Conservation (phyloP, 208 protist species). For the Crithidia thermophila region DNA sequence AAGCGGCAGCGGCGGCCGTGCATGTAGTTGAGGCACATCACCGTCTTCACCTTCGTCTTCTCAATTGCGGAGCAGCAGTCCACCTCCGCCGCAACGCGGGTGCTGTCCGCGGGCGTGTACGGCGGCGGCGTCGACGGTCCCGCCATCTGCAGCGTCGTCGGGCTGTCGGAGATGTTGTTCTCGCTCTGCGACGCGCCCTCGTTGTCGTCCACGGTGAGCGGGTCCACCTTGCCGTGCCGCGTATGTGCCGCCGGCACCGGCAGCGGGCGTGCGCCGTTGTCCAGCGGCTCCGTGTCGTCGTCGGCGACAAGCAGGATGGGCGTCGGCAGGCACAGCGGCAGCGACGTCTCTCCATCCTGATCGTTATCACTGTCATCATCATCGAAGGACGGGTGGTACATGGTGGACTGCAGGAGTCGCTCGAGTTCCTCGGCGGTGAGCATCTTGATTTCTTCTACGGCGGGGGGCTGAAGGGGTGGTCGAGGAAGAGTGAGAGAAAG, state of each 20-base stretch:
- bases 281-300: constrained; percentile 1
- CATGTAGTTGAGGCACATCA: constrained; percentile 54
- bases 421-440: constrained; percentile 1
- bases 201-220: not conserved
- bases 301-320: constrained; percentile 11
- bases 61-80: constrained; percentile 46
- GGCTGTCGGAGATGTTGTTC: constrained; percentile 17
- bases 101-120: constrained; percentile 25
- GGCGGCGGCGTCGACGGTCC: constrained; percentile 6
- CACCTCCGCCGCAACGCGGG: constrained; percentile 27
- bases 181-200: constrained; percentile 12
- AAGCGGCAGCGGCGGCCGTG: constrained; percentile 38
- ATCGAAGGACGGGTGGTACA: constrained; percentile 2
- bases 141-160: not conserved
- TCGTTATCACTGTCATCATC: constrained; percentile 18
- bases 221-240: not conserved
- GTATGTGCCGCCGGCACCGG: not conserved
- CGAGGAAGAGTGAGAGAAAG: not conserved
- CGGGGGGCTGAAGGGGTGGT: not conserved
- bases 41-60: constrained; percentile 50
- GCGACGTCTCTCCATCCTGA: not conserved
- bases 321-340: constrained; percentile 13
- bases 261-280: not conserved
- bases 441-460: too few species aligned
- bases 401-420: constrained; percentile 4